Base-by-base conservation (phyloP, 2,329 filamentous ascomycete genomes). In the Calonectria pseudoreteaudii region DNA sequence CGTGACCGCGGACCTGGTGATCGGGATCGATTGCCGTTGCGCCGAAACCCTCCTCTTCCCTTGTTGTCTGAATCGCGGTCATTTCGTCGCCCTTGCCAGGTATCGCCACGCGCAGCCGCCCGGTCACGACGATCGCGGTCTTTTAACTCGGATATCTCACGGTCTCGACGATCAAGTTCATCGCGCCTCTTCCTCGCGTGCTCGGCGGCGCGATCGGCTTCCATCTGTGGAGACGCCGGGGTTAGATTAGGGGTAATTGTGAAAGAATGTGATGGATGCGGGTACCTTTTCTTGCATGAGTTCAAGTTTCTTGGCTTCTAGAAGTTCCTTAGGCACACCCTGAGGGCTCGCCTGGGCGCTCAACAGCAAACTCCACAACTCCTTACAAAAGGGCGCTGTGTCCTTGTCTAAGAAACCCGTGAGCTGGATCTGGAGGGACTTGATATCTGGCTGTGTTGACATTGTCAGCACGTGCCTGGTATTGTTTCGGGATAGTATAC, bases 221-320 rank as follows among this genome's bases (percentile, higher is more conserved):
- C 93, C 66, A 95, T 91, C 95, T 96, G 58, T 18, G 10, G 18
- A 20, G 38, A n/a, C 36, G 20, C 28, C 8, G 50, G 28, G 4
- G 52, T 44, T 14, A 69, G n/a, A 36, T 26, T 38, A 34, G 5
- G 26, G 20, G 11, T 8, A n/a, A 36, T 47, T 11, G 16, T 4
- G n/a, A 3, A 26, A 16, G 26, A 30, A 16, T 16, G 18, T 52
- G 30, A 28, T 10, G 34, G 26, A 4, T 26, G 31, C 30, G 50
- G 82, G 41, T 84, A 97, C 96, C 93, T 98, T 98, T 85, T 98
- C 95, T 85, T 98, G 95, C 75, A 97, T 95, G 62, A 99, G 88
- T 85, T 99, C 97, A 56, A 94, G 87, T 86, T 98, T 99, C 88
- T 99, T 99, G 0, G 96, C 96, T 83, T 99, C 97, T 3, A 99